Conservation (phyloP, 306 rosid species). For the Arachis stenosperma region DNA sequence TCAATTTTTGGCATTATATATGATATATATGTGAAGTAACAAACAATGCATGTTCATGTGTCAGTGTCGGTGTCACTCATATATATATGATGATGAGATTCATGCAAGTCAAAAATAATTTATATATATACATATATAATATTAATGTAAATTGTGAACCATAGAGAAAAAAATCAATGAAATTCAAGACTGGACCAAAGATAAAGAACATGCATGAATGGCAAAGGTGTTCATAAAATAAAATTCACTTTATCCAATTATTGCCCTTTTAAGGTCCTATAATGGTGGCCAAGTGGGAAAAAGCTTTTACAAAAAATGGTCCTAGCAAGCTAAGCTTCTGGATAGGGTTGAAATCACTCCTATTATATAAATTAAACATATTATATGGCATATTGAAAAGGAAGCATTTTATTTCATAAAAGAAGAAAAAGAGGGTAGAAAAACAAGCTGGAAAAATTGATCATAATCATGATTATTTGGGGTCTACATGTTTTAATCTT, state of each 20-base stretch:
- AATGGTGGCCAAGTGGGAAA: constrained; percentile 37
- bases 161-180: background rate
- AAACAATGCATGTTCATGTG: constrained; percentile 38
- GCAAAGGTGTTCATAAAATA: constrained; percentile 13
- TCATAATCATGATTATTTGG: constrained; percentile 24
- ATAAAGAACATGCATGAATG: background rate
- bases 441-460: constrained; percentile 33
- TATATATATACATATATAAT: constrained; percentile 5
- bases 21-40: background rate
- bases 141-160: constrained; percentile 31
- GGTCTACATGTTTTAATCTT: constrained; percentile 33
- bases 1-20: constrained; percentile 24
- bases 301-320: constrained; percentile 16
- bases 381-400: constrained; percentile 4
- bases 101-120: constrained; percentile 5
- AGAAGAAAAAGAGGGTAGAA: background rate
- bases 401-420: background rate
- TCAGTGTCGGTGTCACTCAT: constrained; percentile 47
- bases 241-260: constrained; percentile 30
- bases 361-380: constrained; percentile 5
- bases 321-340: constrained; percentile 20
- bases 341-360: constrained; percentile 24
- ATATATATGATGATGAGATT: constrained; percentile 19
- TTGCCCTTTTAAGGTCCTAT: constrained; percentile 38
- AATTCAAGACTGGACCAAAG: background rate